Evolutionary conservation across 805 yeast species (phyloP), one percentile per base, ranked within the genome.

Genomic region (Starmerella potacharoeniae): DNA sequence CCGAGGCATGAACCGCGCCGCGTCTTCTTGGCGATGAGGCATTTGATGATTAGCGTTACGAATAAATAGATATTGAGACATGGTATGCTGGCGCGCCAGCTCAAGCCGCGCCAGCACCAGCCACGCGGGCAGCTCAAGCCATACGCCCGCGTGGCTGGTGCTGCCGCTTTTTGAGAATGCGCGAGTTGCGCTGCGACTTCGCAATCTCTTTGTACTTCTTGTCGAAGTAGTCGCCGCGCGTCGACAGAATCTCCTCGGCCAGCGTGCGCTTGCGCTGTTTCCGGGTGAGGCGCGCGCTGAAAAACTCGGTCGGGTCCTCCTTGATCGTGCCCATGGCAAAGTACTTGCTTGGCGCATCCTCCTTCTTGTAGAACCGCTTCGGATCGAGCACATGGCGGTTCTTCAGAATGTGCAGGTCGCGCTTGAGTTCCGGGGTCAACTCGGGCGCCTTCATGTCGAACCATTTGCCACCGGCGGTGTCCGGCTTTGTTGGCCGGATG

Each of bases 351-450:
- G 77, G 75, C 50, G 75, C 76, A 35, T 63, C 63, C 56, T 84
- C 93, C 68, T 86, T 87, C 70, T 86, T 88, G 71, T 93, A 93
- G 70, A 88, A 96, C 63, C 97, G 79, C 71, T 93, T 93, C 7
- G 97, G 97, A 67, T 93, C 97, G 58, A 93, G 75, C 9, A 89
- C 96, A 54, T 85, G 84, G 70, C 98, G 81, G 72, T 91, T 86
- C 65, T 87, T 83, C 57, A 93, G 74, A 14, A 93, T 71, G 64
- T 81, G 73, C 62, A 93, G 67, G 67, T 93, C 97, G 56, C 95
- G 76, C 65, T 84, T 84, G 22, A 86, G 66, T 33, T 77, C 76
- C 2, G 83, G 80, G 9, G 95, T 85, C 57, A 86, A 69, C 62
- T 85, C 93, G 6, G 83, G 81, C 61, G 80, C 82, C 34, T 88